Percentiles rank a stretch among this genome's conserved stretches.
These are phyloP conservation scores for Arabidopsis hybrid DNA, from an alignment of 441 rosid species.

Conservation along the genomic window DNA sequence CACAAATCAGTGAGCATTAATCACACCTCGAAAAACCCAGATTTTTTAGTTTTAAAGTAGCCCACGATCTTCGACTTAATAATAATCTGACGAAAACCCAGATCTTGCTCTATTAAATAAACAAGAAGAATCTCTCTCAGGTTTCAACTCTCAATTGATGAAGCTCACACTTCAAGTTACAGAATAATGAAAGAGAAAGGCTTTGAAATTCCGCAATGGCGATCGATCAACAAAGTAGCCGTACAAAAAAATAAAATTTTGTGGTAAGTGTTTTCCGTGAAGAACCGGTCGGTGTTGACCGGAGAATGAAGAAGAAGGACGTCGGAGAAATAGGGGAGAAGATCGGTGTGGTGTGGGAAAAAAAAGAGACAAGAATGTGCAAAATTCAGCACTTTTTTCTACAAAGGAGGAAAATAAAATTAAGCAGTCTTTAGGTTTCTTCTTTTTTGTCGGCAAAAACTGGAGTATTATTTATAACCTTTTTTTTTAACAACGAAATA, in stretches of 20 bases:
- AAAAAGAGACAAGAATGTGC: constrained; percentile 21
- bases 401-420: background rate
- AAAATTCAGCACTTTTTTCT: constrained; percentile 23
- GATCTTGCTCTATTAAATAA: constrained; percentile 33
- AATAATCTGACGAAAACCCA: constrained; percentile 23
- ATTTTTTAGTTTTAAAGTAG: background rate
- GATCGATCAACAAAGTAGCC: constrained; percentile 22
- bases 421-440: constrained; percentile 27
- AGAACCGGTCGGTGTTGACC: constrained; percentile 11
- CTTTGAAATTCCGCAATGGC: constrained; percentile 43
- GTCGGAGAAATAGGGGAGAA: constrained; percentile 36
- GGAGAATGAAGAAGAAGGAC: constrained; percentile 26
- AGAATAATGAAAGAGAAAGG: constrained; percentile 10
- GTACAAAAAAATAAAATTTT: background rate
- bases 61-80: constrained; percentile 32
- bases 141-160: constrained; percentile 32
- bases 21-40: constrained; percentile 40
- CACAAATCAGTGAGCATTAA: constrained; percentile 28
- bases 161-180: constrained; percentile 26
- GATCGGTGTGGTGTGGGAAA: constrained; percentile 27
- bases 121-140: constrained; percentile 26
- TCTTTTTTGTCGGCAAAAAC: constrained; percentile 43
- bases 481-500: background rate
- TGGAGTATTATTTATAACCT: constrained; percentile 17
- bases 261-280: constrained; percentile 7